Base-by-base conservation (phyloP, 768 basidiomycete genomes). In the Artomyces pyxidatus region DNA sequence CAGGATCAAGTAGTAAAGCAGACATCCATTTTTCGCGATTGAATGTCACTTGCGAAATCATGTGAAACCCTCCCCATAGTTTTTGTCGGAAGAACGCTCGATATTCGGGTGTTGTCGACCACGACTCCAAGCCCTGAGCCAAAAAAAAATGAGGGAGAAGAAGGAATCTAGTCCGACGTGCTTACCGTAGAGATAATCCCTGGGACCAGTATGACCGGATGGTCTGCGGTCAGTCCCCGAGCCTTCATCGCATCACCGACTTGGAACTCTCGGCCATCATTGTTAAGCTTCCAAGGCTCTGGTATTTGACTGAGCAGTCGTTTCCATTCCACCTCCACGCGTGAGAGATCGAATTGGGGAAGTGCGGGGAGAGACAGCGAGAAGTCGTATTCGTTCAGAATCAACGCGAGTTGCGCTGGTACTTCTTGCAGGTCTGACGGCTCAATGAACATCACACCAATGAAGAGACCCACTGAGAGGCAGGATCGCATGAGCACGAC, bases 51-150 rank as follows among this genome's bases (percentile, higher is more conserved):
- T 92, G 88, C 1, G 87, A 80, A 32, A 94, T 63, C 91, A 91
- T 93, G 41, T 77, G 82, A 61, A 83, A 81, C 4, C 82, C 83
- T 25, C 83, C 83, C 83, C 83, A 85, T 6, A 84, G 62, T 62
- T 90, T 85, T 65, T 95, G 85, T n/a, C 94, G 80, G 63, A 99
- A 98, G 71, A 92, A 96, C 0, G 83, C 62, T 5, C 88, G 79
- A 54, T 91, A 88, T 49, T 89, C 88, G 0, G 84, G 81, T 5
- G 80, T 73, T 0, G 95, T 95, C 4, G 88, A 85, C 95, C 96
- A 99, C 6, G 88, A 92, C 61, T 97, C 94, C 50, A 97, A 69
- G 4, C 87, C 84, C 79, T 88, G 52, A 6, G 23, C 21, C 22
- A 45, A n/a, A 42, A 32, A 11, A 7, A 19, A 6, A 19, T 7